Evolutionary conservation across 768 basidiomycete genomes (phyloP).

Genomic region (Phaffia tasmanica): DNA sequence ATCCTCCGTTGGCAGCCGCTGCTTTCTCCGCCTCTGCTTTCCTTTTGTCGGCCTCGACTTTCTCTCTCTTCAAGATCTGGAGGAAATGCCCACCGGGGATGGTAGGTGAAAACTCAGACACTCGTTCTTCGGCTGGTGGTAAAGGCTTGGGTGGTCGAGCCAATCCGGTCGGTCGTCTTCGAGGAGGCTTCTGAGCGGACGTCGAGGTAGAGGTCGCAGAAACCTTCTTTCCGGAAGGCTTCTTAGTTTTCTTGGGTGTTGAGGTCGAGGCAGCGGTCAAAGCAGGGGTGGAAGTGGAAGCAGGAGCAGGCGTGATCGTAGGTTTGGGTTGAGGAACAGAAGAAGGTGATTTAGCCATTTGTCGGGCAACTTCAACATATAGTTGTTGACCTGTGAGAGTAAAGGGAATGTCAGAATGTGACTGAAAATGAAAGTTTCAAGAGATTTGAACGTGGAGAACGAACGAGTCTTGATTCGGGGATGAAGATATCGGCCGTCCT

Average conservation of each 20-base stretch:
- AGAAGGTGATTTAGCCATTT: conserved; percentile 5
- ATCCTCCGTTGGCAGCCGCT: conserved; percentile 1
- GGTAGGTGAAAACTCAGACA: conserved; percentile 17
- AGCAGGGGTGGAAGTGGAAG: not conserved
- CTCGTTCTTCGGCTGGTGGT: conserved; percentile 5
- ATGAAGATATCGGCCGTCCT: conserved; percentile 36
- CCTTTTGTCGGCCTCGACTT: conserved; percentile 4
- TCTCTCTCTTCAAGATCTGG: conserved; percentile 10
- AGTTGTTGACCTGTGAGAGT: conserved; percentile 14
- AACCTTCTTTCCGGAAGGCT: not conserved
- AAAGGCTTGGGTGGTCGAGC: conserved; percentile 9
- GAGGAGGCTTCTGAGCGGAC: not conserved
- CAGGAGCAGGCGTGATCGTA: not conserved
- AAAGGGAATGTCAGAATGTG: not conserved
- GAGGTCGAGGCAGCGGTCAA: conserved; percentile 3
- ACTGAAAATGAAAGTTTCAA: not conserved
- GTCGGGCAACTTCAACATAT: conserved; percentile 17
- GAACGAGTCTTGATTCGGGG: conserved; percentile 39
- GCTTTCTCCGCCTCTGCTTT: conserved; percentile 10
- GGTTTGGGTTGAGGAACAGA: conserved; percentile 2
- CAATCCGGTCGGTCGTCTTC: not conserved
- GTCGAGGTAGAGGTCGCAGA: not conserved
- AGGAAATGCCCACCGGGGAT: conserved; percentile 15
- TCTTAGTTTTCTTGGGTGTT: not conserved
- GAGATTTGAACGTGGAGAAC: conserved; percentile 23